Evolutionary conservation across 1,139 yeast species (phyloP), one percentile per base, ranked within the genome.

Genomic region (Debaryomyces coudertii): DNA sequence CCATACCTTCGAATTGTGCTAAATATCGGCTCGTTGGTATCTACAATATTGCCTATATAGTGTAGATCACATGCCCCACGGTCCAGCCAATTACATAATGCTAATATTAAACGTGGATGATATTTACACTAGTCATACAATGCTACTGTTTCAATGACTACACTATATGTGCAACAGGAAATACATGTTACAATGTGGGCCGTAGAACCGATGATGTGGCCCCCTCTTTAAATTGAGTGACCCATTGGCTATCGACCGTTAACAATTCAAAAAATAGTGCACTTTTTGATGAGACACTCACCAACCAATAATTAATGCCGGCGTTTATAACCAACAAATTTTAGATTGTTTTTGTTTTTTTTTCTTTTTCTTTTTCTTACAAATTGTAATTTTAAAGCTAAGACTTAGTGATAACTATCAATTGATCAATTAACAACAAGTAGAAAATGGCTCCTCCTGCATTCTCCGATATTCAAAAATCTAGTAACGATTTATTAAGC

Each of bases 401-500:
- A 22, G 15, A 16, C 18, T 22, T 38, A 38, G 25, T 23, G 18
- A 12, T 35, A 35, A 16, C 38, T 7, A 35, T n/a, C 28, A 35
- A 35, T 35, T 35, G 38, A 35, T 12, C 38, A 35, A 34, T 22
- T 35, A 35, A 35, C 29, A 4, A 35, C 22, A 29, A 38, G 25
- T 36, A 29, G 18, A 63, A 52, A 61, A 71, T 71, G 76, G 73
- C 74, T 49, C 89, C 90, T 55, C 84, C 90, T 63, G 87, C 90
- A 66, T 88, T 82, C 79, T 82, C 95, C 58, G 96, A 90, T 72
- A 87, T 92, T 68, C 85, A 93, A 68, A 90, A 90, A 77, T 81
- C 89, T 66, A 80, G 95, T 74, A 89, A 88, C 79, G 95, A 87
- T 74, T 82, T 93, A 64, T 82, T 93, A 69, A 81, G 82, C 77